Percentiles rank a stretch among this genome's conserved stretches.
These are phyloP conservation scores for Candida qinlingensis DNA, from an alignment of 805 yeast genomes.

Conservation along the genomic window DNA sequence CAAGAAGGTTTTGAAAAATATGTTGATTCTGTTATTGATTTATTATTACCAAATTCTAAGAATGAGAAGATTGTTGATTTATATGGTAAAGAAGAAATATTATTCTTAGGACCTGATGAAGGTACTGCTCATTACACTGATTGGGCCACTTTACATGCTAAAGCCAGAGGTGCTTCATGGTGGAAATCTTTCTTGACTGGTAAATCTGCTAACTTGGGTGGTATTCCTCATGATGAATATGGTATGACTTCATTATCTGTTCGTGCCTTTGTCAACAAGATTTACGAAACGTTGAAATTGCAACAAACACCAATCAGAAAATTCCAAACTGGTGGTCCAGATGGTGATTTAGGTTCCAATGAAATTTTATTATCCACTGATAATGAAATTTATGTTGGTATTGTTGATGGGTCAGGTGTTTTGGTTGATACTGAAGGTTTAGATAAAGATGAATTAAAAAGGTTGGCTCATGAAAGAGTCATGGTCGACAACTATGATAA, in stretches of 20 bases:
- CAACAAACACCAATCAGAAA: constrained; percentile 57
- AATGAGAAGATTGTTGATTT: constrained; percentile 81
- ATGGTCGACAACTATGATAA: constrained; percentile 69
- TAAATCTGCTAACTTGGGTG: constrained; percentile 86
- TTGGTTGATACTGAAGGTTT: constrained; percentile 88
- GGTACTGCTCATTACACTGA: constrained; percentile 94
- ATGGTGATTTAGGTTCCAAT: constrained; percentile 95
- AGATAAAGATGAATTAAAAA: constrained; percentile 68
- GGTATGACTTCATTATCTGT: constrained; percentile 98
- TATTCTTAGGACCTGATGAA: constrained; percentile 99
- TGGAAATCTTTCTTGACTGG: constrained; percentile 99
- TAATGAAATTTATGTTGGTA: constrained; percentile 77
- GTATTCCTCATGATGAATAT: constrained; percentile 96
- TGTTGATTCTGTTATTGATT: constrained; percentile 84
- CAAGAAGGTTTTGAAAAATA: constrained; percentile 86
- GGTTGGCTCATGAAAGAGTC: constrained; percentile 72
- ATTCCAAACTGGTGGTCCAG: constrained; percentile 98
- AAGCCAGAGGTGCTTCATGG: constrained; percentile 89
- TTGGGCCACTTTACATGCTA: constrained; percentile 97
- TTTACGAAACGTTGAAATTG: constrained; percentile 72
- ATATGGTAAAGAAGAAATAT: constrained; percentile 78
- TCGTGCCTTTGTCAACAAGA: constrained; percentile 82
- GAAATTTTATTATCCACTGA: constrained; percentile 79
- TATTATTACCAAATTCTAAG: constrained; percentile 74
- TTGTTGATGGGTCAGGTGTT: constrained; percentile 96